These are phyloP conservation scores for Petasospora rhodanensis DNA, from an alignment of 1,139 yeast species.

Conservation along the genomic window DNA sequence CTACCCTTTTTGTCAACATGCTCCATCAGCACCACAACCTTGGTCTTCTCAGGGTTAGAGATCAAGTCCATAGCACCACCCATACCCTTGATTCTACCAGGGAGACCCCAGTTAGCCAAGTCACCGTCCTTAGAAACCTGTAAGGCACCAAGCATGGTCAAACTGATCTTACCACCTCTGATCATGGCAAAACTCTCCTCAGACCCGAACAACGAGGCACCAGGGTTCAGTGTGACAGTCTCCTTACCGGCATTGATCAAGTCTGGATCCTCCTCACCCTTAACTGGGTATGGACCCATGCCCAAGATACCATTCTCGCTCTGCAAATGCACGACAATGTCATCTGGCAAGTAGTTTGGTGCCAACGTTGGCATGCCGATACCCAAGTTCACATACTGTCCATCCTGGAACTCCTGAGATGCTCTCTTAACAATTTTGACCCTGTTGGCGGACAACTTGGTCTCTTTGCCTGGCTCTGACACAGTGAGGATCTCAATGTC, in stretches of 20 bases:
- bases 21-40: constrained; percentile 47
- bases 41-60: constrained; percentile 41
- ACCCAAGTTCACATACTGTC: constrained; percentile 43
- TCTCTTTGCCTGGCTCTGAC: constrained; percentile 5
- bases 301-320: constrained; percentile 49
- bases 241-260: constrained; percentile 50
- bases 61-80: constrained; percentile 57
- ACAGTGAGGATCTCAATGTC: constrained; percentile 37
- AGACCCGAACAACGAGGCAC: constrained; percentile 46
- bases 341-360: constrained; percentile 38
- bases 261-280: constrained; percentile 44
- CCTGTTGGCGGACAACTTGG: constrained; percentile 24
- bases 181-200: constrained; percentile 49
- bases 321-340: constrained; percentile 38
- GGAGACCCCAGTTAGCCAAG: constrained; percentile 50
- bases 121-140: constrained; percentile 46
- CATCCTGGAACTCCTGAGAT: constrained; percentile 41
- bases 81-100: constrained; percentile 49
- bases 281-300: constrained; percentile 43
- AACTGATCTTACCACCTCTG: constrained; percentile 42
- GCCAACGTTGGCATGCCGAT: constrained; percentile 49
- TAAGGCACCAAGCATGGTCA: constrained; percentile 46
- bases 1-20: constrained; percentile 44
- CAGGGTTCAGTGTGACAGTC: constrained; percentile 42
- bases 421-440: constrained; percentile 41